Evolutionary conservation across 306 rosid species (phyloP).

Genomic region (Coriaria nepalensis): DNA sequence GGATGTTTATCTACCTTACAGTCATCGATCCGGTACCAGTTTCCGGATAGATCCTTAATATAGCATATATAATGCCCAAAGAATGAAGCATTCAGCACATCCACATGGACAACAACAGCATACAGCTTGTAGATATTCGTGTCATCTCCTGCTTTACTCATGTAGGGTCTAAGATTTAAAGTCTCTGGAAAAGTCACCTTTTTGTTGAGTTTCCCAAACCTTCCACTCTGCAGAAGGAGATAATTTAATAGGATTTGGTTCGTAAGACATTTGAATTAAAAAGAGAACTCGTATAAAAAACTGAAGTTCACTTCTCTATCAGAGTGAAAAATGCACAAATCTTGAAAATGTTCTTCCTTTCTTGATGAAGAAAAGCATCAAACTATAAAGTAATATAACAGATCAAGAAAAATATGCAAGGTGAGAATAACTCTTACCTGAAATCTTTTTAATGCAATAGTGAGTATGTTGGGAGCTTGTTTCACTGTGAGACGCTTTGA

Average conservation of each 20-base stretch:
- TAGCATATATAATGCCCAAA: conserved; percentile 97
- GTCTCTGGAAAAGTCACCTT: conserved; percentile 82
- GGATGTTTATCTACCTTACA: conserved; percentile 44
- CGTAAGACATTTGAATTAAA: not conserved
- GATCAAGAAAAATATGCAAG: conserved; percentile 5
- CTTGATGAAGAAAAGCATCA: not conserved
- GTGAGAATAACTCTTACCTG: conserved; percentile 47
- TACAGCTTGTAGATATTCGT: conserved; percentile 64
- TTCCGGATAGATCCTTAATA: conserved; percentile 63
- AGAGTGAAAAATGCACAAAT: too few relatives aligned
- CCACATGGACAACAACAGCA: conserved; percentile 88
- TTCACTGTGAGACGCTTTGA: conserved; percentile 76
- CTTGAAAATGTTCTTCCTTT: not conserved
- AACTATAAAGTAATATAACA: conserved; percentile 2
- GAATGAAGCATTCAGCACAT: conserved; percentile 90
- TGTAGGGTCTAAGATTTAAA: conserved; percentile 68
- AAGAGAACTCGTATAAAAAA: too few relatives aligned
- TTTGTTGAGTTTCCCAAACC: conserved; percentile 92
- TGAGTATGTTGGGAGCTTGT: conserved; percentile 79
- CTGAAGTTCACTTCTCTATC: too few relatives aligned
- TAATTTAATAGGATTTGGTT: not conserved
- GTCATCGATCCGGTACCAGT: conserved; percentile 80
- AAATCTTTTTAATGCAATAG: conserved; percentile 93
- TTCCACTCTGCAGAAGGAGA: conserved; percentile 59
- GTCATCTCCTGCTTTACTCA: conserved; percentile 72